phyloP scores from a whole-genome alignment of 2,329 filamentous ascomycete genomes.

The Aspergillus intermedius region DNA sequence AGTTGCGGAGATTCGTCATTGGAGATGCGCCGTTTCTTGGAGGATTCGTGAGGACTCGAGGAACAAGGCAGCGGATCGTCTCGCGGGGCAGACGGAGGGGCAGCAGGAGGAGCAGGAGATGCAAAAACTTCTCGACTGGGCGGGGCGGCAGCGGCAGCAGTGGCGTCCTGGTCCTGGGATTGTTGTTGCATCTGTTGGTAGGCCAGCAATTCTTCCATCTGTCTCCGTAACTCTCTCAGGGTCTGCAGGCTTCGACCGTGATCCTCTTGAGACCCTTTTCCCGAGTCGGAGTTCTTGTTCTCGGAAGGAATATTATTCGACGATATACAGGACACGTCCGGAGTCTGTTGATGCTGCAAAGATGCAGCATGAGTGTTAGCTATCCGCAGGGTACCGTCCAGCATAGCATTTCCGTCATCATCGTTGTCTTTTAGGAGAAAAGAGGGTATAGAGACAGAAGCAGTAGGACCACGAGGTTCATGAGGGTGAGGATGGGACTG shows the following conservation, averaged over 20 bases:
- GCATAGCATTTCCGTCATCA: constrained; percentile 8
- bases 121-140: constrained; percentile 6
- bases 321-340: constrained; percentile 8
- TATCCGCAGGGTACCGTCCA: constrained; percentile 11
- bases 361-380: constrained; percentile 14
- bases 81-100: constrained; percentile 7
- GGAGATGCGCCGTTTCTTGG: constrained; percentile 25
- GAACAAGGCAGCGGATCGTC: constrained; percentile 7
- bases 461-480: constrained; percentile 20
- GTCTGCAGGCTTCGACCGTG: constrained; percentile 31
- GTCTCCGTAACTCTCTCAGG: constrained; percentile 34
- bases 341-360: constrained; percentile 13
- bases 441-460: constrained; percentile 10
- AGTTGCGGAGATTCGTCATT: constrained; percentile 19
- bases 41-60: constrained; percentile 14
- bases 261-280: constrained; percentile 20
- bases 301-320: constrained; percentile 4
- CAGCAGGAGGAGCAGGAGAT: too few relatives aligned
- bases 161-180: constrained; percentile 16
- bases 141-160: neutral
- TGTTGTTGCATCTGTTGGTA: constrained; percentile 37
- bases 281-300: constrained; percentile 17
- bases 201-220: constrained; percentile 38
- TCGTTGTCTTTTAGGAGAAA: constrained; percentile 9
- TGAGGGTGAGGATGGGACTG: constrained; percentile 5